Evolutionary conservation across 179 eudicot genomes (phyloP).

Genomic region (Beta lomatogona): DNA sequence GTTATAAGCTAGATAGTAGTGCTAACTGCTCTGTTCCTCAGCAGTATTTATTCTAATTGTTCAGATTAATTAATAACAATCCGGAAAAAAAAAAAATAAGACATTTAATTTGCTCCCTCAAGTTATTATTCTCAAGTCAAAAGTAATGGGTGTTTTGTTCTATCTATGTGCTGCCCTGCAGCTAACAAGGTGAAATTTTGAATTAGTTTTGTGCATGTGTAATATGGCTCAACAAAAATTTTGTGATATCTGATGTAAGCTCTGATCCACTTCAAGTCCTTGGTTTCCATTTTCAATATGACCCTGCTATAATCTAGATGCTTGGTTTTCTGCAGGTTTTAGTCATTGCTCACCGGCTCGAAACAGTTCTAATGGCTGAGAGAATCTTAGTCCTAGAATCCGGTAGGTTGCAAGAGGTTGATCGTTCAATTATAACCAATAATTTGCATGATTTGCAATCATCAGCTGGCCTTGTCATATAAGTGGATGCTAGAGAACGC

Average conservation of each 20-base stretch:
- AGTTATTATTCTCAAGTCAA: not conserved
- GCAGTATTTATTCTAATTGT: not conserved
- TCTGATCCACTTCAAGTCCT: not conserved
- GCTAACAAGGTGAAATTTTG: not conserved
- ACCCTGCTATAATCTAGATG: not conserved
- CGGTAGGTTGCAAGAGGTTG: slow-evolving; percentile 70
- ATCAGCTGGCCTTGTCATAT: slow-evolving; percentile 48
- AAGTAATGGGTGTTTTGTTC: not conserved
- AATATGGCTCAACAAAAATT: not conserved
- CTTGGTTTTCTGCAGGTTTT: slow-evolving; percentile 54
- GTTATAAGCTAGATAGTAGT: not conserved
- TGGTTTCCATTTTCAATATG: not conserved
- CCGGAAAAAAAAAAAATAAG: not conserved
- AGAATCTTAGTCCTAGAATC: slow-evolving; percentile 60
- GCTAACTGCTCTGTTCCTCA: not conserved
- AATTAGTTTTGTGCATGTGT: not conserved
- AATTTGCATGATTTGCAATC: slow-evolving; percentile 45
- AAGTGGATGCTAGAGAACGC: slow-evolving; percentile 9
- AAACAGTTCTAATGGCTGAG: slow-evolving; percentile 88
- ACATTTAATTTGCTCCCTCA: not conserved
- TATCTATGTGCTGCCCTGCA: not conserved
- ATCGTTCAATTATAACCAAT: slow-evolving; percentile 53
- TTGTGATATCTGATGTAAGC: too few relatives aligned
- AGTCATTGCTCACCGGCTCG: slow-evolving; percentile 84
- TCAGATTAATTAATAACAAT: not conserved